Base-by-base conservation (phyloP, 2,329 filamentous ascomycete genomes). In the Diaporthe sp. region DNA sequence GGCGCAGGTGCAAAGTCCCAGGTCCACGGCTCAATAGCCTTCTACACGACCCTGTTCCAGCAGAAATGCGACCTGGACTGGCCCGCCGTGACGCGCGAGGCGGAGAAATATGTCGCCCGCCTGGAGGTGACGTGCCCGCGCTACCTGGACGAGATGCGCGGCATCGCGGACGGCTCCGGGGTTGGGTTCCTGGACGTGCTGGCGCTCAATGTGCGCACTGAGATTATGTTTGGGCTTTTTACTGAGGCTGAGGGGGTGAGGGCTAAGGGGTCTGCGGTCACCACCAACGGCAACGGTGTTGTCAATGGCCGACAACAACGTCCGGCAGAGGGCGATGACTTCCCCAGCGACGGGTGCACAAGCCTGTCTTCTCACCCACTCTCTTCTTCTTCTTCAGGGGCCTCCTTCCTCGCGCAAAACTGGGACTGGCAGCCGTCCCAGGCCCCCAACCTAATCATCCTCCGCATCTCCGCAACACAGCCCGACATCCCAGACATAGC, bases 381-480 rank as follows among this genome's bases (percentile, higher is more conserved):
- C 12, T n/a, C 47, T 9, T 9, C 30, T 5, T 12, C 37, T 6
- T n/a, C 44, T 4, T 42, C 61, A 15, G 39, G 39, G 22, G n/a
- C n/a, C 4, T 71, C 71, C 4, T 70, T 59, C 42, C 58, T 76
- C 65, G 75, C 73, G 13, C 75, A 76, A 42, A 76, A 70, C 51
- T 76, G 75, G 75, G 75, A 76, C 65, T 76, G 73, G 75, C 65
- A 75, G 35, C 56, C 19, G 13, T 61, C 55, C 12, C 75, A 76
- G 39, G 61, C 69, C 15, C 44, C 61, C 1, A 76, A 76, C 56
- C 56, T 76, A 7, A 66, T 76, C 39, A 27, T 75, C 86, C 42
- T 47, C 44, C 73, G 53, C 63, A 76, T 73, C n/a, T 63, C 74
- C 5, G 6, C 42, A 17, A 6, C 44, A 44, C 84, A 65, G 35